Evolutionary conservation across 805 yeast genomes (phyloP), one percentile per base, ranked within the genome.

Genomic region (Cyberlindnera saturnus): DNA sequence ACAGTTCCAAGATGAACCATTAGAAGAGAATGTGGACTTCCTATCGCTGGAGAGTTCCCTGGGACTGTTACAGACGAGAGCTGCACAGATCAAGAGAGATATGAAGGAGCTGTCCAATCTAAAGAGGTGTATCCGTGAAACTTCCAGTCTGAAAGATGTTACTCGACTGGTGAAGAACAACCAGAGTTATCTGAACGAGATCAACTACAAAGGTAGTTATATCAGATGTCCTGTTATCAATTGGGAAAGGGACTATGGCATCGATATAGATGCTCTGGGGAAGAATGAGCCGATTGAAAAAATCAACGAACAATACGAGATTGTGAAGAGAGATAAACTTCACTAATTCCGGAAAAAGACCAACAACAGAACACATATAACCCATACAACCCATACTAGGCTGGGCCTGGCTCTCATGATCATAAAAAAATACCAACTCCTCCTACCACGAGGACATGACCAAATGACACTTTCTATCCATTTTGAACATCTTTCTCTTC

Each of bases 271-370:
- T 10, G n/a, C 28, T 10, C 37, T 43, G 15, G 48, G 47, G 8
- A 34, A 39, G 3, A 39, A 20, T 29, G 45, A 39, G 14, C 9
- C 31, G 2, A 43, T 32, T 31, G 50, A 49, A 13, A 46, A 41
- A 23, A 50, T 57, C 39, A 52, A 53, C 41, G 60, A 51, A 17
- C 46, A 44, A 23, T 57, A 57, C 38, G 60, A 57, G 39, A 53
- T 57, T 33, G 46, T 56, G 36, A 57, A 53, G 38, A 49, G 57
- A 26, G 62, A 57, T 36, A 40, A 44, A 28, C 46, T 57, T 17
- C 53, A 56, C 23, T 16, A 19, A 34, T 15, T 9, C 13, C 17
- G n/a, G 13, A 34, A 13, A 14, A 23, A 23, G 18, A 23, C 11
- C 16, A n/a, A 19, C 6, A 4, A 19, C 23, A 19, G 28, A 23